Evolutionary conservation across 495 filamentous ascomycete genomes (phyloP).

Genomic region (Neurospora sp.): DNA sequence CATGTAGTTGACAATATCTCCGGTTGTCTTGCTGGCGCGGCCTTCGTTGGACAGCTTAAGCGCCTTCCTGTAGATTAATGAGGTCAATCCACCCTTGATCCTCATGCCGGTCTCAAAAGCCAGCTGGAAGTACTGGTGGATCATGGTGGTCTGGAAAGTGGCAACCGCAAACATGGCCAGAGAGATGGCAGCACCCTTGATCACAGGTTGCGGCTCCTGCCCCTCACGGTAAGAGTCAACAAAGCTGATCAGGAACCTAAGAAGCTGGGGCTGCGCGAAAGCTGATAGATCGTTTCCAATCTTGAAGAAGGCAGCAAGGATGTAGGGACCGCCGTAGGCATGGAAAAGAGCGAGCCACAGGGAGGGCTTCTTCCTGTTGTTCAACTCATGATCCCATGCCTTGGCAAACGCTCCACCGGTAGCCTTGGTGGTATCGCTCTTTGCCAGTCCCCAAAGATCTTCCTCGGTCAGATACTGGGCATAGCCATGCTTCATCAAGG

Average conservation of each 20-base stretch:
- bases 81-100: conserved; percentile 80
- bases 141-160: conserved; percentile 62
- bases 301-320: conserved; percentile 75
- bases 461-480: conserved; percentile 88
- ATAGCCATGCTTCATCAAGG: conserved; percentile 94
- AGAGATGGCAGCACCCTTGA: conserved; percentile 80
- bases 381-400: conserved; percentile 70
- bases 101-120: conserved; percentile 94
- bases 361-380: conserved; percentile 58
- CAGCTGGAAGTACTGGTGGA: conserved; percentile 93
- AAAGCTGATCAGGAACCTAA: conserved; percentile 77
- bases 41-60: conserved; percentile 89
- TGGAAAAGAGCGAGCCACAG: conserved; percentile 89
- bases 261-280: conserved; percentile 85
- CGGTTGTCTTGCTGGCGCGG: conserved; percentile 79
- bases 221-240: conserved; percentile 64
- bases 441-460: conserved; percentile 89
- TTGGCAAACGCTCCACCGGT: conserved; percentile 59
- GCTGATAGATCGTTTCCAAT: conserved; percentile 69
- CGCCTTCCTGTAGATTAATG: conserved; percentile 86
- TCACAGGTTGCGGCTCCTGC: conserved; percentile 58
- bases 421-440: conserved; percentile 61
- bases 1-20: conserved; percentile 99
- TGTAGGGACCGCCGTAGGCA: conserved; percentile 76
- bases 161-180: conserved; percentile 88